These are phyloP conservation scores for Ogataea kodamae DNA, from an alignment of 805 yeast genomes.

Conservation along the genomic window DNA sequence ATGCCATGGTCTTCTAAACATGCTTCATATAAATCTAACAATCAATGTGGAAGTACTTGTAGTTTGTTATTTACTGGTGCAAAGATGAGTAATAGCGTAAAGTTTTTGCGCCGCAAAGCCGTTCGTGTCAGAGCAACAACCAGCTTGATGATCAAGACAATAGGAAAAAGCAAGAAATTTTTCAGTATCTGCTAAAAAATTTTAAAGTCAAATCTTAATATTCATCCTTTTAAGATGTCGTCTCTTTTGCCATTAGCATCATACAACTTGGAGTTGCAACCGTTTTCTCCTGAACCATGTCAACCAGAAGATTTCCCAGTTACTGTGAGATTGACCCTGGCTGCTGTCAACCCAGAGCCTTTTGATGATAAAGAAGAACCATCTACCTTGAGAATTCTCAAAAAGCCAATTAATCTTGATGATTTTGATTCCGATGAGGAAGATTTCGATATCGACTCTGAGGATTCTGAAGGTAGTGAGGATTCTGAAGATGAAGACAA, in stretches of 20 bases:
- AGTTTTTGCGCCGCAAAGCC: slow-evolving; percentile 4
- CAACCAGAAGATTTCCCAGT: slow-evolving; percentile 83
- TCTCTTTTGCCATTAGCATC: slow-evolving; percentile 80
- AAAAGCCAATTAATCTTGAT: slow-evolving; percentile 49
- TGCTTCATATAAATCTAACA: slow-evolving; percentile 1
- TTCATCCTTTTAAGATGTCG: no score
- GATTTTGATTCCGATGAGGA: slow-evolving; percentile 45
- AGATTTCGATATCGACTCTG: slow-evolving; percentile 28
- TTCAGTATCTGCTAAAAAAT: slow-evolving; percentile 4
- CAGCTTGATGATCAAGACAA: not conserved
- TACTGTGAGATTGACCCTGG: slow-evolving; percentile 88
- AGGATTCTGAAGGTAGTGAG: slow-evolving; percentile 38
- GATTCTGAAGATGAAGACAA: slow-evolving; percentile 39
- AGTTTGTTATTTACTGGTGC: not conserved
- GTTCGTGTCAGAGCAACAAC: not conserved
- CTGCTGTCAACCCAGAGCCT: slow-evolving; percentile 90
- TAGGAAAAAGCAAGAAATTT: slow-evolving; percentile 2
- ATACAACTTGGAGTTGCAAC: slow-evolving; percentile 78
- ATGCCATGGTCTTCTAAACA: slow-evolving; percentile 89
- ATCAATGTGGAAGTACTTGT: slow-evolving; percentile 1
- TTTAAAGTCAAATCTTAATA: slow-evolving; percentile 5
- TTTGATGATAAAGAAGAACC: slow-evolving; percentile 79
- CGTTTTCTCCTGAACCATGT: slow-evolving; percentile 86
- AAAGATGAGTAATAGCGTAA: no score
- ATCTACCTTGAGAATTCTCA: slow-evolving; percentile 84